Conservation (phyloP, 1,284 basidiomycete species). For the Rhodotorula sp. region DNA sequence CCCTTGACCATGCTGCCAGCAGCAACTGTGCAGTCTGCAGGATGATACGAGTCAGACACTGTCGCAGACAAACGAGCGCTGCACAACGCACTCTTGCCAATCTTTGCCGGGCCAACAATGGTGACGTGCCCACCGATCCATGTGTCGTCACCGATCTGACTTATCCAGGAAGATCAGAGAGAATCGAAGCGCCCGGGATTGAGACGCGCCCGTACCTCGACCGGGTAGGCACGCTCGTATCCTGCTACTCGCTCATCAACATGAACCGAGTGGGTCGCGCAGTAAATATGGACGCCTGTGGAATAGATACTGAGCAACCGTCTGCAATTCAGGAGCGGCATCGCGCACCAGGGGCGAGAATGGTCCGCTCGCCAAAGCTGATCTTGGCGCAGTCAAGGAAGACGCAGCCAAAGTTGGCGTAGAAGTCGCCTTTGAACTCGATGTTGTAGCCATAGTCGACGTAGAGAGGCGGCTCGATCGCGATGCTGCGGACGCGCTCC, state of each 20-base stretch:
- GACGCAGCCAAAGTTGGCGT: conserved; percentile 35
- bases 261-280: conserved; percentile 41
- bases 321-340: too few relatives aligned
- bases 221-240: conserved; percentile 44
- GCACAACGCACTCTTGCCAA: conserved; percentile 17
- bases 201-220: conserved; percentile 2
- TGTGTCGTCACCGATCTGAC: conserved; percentile 40
- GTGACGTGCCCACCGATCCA: conserved; percentile 40
- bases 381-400: conserved; percentile 24
- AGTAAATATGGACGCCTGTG: conserved; percentile 43
- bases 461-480: conserved; percentile 44
- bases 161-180: too few relatives aligned
- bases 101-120: conserved; percentile 36
- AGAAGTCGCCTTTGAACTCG: conserved; percentile 39
- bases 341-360: conserved; percentile 34
- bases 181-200: too few relatives aligned
- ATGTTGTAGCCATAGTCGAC: conserved; percentile 42
- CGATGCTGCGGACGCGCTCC: conserved; percentile 32
- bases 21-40: conserved; percentile 31
- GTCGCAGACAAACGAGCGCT: background rate
- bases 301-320: too few relatives aligned
- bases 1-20: conserved; percentile 35
- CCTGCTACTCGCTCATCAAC: conserved; percentile 38
- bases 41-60: background rate
- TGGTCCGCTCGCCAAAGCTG: conserved; percentile 31